Base-by-base conservation (phyloP, 2,329 filamentous ascomycete genomes). In the Coniochaeta sp. region DNA sequence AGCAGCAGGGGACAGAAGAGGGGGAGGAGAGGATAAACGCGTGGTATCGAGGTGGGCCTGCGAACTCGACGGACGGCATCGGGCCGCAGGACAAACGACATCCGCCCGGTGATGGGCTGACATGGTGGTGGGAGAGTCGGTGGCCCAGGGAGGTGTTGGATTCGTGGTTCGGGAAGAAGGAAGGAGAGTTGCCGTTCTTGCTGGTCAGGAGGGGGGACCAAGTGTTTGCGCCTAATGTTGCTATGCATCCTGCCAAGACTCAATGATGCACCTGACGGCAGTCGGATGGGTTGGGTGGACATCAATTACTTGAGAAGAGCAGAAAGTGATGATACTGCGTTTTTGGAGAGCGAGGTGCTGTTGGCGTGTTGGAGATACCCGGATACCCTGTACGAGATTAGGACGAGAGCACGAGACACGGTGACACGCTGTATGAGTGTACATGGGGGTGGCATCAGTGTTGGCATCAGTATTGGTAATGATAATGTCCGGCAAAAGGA, bases 231-330 rank as follows among this genome's bases (percentile, higher is more conserved):
- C 68, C 69, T 9, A 68, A 67, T 46, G 60, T 70, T 32, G 56
- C 66, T 14, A 56, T 71, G 57, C 69, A 71, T 58, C 68, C 68
- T 16, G 61, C 67, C 51, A 71, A 71, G 60, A 49, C 47, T 16
- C 47, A 49, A 22, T 42, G 38, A 42, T 22, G 18, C n/a, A n/a
- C n/a, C n/a, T 22, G 4, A 4, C 16, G 18, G 16, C n/a, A n/a
- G n/a, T n/a, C n/a, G n/a, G n/a, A n/a, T n/a, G n/a, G n/a, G n/a
- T n/a, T n/a, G n/a, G n/a, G n/a, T n/a, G n/a, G n/a, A n/a, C n/a
- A n/a, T n/a, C n/a, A n/a, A n/a, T n/a, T n/a, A n/a, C n/a, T n/a
- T n/a, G n/a, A n/a, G n/a, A n/a, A n/a, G n/a, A n/a, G n/a, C n/a
- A n/a, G n/a, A n/a, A n/a, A n/a, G n/a, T n/a, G n/a, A n/a, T n/a